Percentiles rank a stretch among this genome's conserved stretches.
Evolutionary conservation across 2,329 filamentous ascomycete genomes (phyloP).

Genomic region (Rachicladosporium sp.): DNA sequence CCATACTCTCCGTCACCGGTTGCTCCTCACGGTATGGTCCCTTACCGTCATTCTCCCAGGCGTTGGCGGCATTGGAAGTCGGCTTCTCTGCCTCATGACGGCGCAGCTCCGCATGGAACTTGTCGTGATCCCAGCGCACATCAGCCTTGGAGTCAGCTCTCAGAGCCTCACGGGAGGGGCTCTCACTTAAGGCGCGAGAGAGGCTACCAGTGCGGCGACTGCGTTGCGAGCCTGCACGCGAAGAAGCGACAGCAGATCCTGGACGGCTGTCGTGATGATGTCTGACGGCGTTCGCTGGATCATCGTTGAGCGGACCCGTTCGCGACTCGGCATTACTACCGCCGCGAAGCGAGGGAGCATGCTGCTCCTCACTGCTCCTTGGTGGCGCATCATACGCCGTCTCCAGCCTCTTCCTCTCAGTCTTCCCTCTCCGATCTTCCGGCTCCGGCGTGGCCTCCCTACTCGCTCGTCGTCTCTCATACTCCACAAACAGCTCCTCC

Average conservation of each 20-base stretch:
- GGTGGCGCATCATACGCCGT: neutral
- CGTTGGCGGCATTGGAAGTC: neutral
- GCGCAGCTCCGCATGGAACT: neutral
- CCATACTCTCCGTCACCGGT: conserved; percentile 7
- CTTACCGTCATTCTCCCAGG: conserved; percentile 5
- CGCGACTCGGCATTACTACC: conserved; percentile 2
- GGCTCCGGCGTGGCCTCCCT: conserved; percentile 7
- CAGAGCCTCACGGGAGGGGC: conserved; percentile 17
- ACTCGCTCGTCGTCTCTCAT: conserved; percentile 14
- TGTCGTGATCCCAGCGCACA: conserved; percentile 1
- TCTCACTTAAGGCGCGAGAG: conserved; percentile 15
- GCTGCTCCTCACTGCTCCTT: too few species aligned
- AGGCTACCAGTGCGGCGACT: conserved; percentile 5
- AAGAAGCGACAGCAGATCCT: neutral
- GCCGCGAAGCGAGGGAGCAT: neutral
- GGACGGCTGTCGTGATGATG: too few species aligned
- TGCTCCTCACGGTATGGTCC: conserved; percentile 13
- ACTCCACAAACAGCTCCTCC: conserved; percentile 12
- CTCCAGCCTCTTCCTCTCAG: neutral
- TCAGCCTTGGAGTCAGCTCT: neutral
- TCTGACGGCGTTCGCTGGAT: conserved; percentile 2
- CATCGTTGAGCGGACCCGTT: conserved; percentile 4
- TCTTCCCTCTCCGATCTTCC: conserved; percentile 3
- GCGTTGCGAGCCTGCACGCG: too few species aligned
- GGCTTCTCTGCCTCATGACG: neutral